Evolutionary conservation across 495 filamentous ascomycete genomes (phyloP).

Genomic region (Penicillium egyptiacum): DNA sequence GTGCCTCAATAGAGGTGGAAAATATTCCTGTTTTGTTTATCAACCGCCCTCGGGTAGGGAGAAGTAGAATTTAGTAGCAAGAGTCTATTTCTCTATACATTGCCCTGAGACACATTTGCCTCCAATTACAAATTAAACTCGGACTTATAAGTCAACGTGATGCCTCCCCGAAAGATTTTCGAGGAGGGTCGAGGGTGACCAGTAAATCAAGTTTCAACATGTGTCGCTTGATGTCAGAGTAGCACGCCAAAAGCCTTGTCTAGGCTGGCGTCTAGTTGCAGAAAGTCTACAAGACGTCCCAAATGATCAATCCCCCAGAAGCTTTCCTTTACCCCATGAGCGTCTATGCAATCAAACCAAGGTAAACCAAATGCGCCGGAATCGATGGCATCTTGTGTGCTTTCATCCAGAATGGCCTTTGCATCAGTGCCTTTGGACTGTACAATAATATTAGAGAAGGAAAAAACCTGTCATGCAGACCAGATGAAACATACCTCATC

Average conservation of each 20-base stretch:
- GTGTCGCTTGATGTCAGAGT: neutral
- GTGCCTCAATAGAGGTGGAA: too few species aligned
- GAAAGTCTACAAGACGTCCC: slow-evolving; percentile 54
- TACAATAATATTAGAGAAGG: neutral
- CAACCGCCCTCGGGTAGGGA: too few species aligned
- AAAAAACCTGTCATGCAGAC: neutral
- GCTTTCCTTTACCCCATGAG: slow-evolving; percentile 50
- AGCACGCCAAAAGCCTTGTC: slow-evolving; percentile 15
- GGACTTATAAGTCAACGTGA: neutral
- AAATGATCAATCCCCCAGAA: slow-evolving; percentile 69
- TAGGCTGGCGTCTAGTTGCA: slow-evolving; percentile 46
- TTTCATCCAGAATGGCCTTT: slow-evolving; percentile 7
- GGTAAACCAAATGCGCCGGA: slow-evolving; percentile 59
- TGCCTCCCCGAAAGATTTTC: neutral
- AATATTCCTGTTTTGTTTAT: too few species aligned
- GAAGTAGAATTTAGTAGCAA: too few species aligned
- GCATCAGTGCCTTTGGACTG: neutral
- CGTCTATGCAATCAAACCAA: slow-evolving; percentile 61
- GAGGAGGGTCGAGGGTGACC: neutral
- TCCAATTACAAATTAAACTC: neutral
- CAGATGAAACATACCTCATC: neutral
- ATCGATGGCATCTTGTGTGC: slow-evolving; percentile 13
- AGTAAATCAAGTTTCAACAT: neutral
- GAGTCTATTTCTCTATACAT: too few species aligned
- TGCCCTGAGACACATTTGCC: too few species aligned